Percentiles rank a stretch among this genome's conserved stretches.
Evolutionary conservation across 2,329 filamentous ascomycete species (phyloP).

Genomic region (Gliomastix tumulicola): DNA sequence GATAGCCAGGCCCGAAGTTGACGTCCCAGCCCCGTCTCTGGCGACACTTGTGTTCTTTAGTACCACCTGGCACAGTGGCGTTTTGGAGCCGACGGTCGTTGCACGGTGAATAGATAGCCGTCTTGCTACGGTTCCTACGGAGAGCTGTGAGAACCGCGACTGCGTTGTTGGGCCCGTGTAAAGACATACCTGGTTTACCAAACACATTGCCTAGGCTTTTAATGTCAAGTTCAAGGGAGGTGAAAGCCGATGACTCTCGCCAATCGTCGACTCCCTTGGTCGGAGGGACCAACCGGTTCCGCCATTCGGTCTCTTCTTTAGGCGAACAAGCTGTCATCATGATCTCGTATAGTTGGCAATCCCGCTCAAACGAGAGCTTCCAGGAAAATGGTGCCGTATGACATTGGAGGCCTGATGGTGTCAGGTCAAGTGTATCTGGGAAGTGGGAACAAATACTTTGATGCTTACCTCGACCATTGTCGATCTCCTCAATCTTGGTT

Average conservation of each 20-base stretch:
- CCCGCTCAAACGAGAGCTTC: constrained; percentile 81
- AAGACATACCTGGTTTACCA: constrained; percentile 54
- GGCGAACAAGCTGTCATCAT: constrained; percentile 81
- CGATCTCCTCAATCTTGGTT: constrained; percentile 60
- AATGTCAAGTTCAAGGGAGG: constrained; percentile 62
- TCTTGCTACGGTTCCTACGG: constrained; percentile 58
- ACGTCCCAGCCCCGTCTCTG: constrained; percentile 42
- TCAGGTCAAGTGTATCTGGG: no score
- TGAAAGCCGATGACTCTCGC: constrained; percentile 43
- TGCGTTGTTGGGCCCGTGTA: no score
- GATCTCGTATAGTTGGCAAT: constrained; percentile 73
- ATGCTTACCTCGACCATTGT: constrained; percentile 66
- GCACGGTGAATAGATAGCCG: constrained; percentile 74
- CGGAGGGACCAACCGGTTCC: constrained; percentile 51
- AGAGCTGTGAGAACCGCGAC: no score
- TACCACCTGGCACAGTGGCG: constrained; percentile 67
- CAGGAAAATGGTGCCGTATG: constrained; percentile 82
- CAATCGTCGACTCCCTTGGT: constrained; percentile 40
- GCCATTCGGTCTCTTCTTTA: constrained; percentile 77
- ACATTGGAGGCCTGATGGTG: constrained; percentile 83
- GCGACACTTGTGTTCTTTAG: constrained; percentile 76
- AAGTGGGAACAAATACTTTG: constrained; percentile 2
- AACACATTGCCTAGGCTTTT: constrained; percentile 70
- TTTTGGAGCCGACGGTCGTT: constrained; percentile 64
- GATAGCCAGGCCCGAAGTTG: constrained; percentile 43